Conservation (phyloP, 257 asterid genomes). For the Leonotis leonurus region DNA sequence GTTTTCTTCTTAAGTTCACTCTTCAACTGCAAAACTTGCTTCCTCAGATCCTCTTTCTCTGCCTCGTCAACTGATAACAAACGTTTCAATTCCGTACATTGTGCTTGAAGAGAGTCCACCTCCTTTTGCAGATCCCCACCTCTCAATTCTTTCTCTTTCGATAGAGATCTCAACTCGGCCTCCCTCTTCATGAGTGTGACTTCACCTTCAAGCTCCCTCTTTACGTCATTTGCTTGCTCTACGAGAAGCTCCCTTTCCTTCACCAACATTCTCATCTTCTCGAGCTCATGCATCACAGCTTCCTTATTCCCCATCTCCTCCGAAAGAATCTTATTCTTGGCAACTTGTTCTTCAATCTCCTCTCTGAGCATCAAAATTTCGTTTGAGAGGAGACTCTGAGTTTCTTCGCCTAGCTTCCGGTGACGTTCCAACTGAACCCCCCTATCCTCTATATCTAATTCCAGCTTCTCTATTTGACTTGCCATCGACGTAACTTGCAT, state of each 20-base stretch:
- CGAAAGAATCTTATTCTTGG: slow-evolving; percentile 30
- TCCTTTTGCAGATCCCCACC: slow-evolving; percentile 34
- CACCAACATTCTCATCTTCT: slow-evolving; percentile 28
- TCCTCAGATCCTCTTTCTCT: slow-evolving; percentile 56
- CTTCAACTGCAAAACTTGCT: slow-evolving; percentile 47
- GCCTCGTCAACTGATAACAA: slow-evolving; percentile 28
- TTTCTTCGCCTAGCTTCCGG: slow-evolving; percentile 35
- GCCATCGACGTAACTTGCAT: slow-evolving; percentile 28
- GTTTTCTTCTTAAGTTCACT: slow-evolving; percentile 50
- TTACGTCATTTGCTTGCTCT: slow-evolving; percentile 40
- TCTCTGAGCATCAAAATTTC: slow-evolving; percentile 40
- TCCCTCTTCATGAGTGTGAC: slow-evolving; percentile 29
- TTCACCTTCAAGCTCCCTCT: slow-evolving; percentile 36
- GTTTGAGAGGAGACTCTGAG: slow-evolving; percentile 26
- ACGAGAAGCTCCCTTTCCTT: slow-evolving; percentile 40
- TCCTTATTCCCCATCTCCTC: slow-evolving; percentile 36
- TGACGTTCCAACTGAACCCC: slow-evolving; percentile 32
- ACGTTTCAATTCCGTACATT: slow-evolving; percentile 29
- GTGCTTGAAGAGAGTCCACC: slow-evolving; percentile 32
- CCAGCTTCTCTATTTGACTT: slow-evolving; percentile 27
- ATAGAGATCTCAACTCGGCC: slow-evolving; percentile 34
- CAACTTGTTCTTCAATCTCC: slow-evolving; percentile 30
- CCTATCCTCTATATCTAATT: slow-evolving; percentile 29
- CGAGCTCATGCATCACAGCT: slow-evolving; percentile 30
- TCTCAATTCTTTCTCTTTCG: slow-evolving; percentile 43